These are phyloP conservation scores for Annulohypoxylon maeteangense DNA, from an alignment of 495 filamentous ascomycete genomes.

Conservation along the genomic window DNA sequence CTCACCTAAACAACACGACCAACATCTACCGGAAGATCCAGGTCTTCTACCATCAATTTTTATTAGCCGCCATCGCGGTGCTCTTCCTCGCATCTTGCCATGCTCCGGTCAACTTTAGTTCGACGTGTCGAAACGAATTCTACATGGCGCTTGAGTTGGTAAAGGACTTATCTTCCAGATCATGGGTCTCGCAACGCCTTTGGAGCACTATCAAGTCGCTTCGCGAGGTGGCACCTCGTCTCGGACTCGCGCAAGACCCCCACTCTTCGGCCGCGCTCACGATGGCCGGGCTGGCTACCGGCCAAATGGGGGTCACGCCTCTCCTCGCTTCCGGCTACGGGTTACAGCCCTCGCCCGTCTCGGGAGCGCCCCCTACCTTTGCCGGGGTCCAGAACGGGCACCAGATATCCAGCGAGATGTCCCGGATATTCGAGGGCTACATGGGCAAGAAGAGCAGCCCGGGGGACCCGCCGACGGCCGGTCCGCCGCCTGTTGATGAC, in stretches of 20 bases:
- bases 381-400: conserved; percentile 49
- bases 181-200: conserved; percentile 79
- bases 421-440: conserved; percentile 57
- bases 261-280: conserved; percentile 46
- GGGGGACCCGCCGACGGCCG: conserved; percentile 13
- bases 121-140: conserved; percentile 81
- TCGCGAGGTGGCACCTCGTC: conserved; percentile 79
- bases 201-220: conserved; percentile 85
- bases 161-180: conserved; percentile 80
- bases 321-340: conserved; percentile 22
- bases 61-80: conserved; percentile 81
- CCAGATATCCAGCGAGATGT: conserved; percentile 59
- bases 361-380: conserved; percentile 19
- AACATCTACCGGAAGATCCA: conserved; percentile 84
- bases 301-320: conserved; percentile 34
- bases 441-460: conserved; percentile 42
- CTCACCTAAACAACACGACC: conserved; percentile 79
- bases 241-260: conserved; percentile 68
- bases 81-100: conserved; percentile 86
- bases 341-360: conserved; percentile 26
- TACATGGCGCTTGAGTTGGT: conserved; percentile 87
- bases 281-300: conserved; percentile 48
- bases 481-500: conserved; percentile 9
- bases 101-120: conserved; percentile 79
- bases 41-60: conserved; percentile 87